These are phyloP conservation scores for Verruconis gallopava DNA, from an alignment of 2,329 filamentous ascomycete species.

Conservation along the genomic window DNA sequence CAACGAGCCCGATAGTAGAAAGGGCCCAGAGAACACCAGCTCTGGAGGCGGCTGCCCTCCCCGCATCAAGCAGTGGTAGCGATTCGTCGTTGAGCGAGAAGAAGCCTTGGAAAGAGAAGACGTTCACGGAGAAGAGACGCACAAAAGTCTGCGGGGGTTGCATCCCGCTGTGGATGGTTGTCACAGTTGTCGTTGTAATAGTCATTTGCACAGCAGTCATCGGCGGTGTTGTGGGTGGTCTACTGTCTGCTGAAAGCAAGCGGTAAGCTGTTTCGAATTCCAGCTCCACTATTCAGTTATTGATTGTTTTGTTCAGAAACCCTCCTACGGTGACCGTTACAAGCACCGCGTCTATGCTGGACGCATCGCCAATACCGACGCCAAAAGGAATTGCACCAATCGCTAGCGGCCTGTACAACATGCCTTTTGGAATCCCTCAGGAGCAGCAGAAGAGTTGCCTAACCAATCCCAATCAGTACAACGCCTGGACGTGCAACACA, in stretches of 20 bases:
- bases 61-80: background rate
- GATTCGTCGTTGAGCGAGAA: conserved; percentile 14
- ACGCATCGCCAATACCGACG: conserved; percentile 37
- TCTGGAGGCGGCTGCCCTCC: background rate
- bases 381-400: conserved; percentile 32
- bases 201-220: conserved; percentile 35
- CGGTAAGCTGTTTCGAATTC: conserved; percentile 16
- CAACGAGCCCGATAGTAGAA: background rate
- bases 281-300: no score
- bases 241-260: conserved; percentile 31
- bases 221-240: conserved; percentile 41
- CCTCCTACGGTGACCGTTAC: conserved; percentile 32
- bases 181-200: conserved; percentile 32
- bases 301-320: background rate
- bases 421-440: conserved; percentile 34
- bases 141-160: conserved; percentile 22
- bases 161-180: conserved; percentile 38
- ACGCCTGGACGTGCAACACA: conserved; percentile 38
- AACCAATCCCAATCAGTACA: conserved; percentile 28
- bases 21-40: background rate
- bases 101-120: conserved; percentile 18
- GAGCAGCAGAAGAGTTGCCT: conserved; percentile 38
- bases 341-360: conserved; percentile 33
- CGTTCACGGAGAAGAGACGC: conserved; percentile 26
- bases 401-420: conserved; percentile 36